Evolutionary conservation across 202 grass and related monocot species (phyloP), one percentile per base, ranked within the genome.

Genomic region (Panicum hallii): DNA sequence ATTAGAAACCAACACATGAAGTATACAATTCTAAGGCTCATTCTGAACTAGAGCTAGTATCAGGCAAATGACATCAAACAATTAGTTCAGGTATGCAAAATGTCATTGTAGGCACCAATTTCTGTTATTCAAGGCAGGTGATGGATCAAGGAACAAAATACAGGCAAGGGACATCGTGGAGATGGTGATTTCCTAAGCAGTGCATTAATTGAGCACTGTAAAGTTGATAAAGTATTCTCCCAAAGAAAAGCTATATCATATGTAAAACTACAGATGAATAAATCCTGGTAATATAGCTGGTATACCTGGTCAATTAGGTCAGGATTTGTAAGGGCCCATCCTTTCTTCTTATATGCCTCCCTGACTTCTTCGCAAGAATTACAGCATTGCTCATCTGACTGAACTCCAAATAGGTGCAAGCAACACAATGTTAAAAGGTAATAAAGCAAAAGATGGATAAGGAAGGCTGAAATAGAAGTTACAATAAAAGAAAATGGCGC

Each of bases 321-420:
- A 53, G 86, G 67, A 71, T 99, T 96, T 84, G 93, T 89, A 75
- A 99, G 81, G 56, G 87, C 93, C 97, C 97, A 99, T 53, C 91
- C 97, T 88, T 96, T 99, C 85, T 94, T 96, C 82, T 84, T 90
- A 90, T 99, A 99, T 79, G 96, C 93, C 56, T 90, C 96, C 85
- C 92, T 90, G 64, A 96, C 93, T 99, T 99, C 93, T 90, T 99
- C 97, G 40, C 97, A 99, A 41, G 89, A 92, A 92, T 99, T 99
- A 85, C 97, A 99, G 74, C 97, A 99, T 83, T 96, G 90, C 56
- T 99, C 97, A 80, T 99, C 93, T 4, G 90, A 95, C 97, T 99
- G 84, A 85, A 82, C 12, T 71, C 79, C 77, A 7, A 78, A 84
- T 78, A 72, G 28, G 36, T 58, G 6, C 66, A 80, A 76, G 57